A percentile compares a stretch with the other conserved stretches of the same genome.
Evolutionary conservation across 768 basidiomycete genomes (phyloP).

Genomic region (Panellus pusillus): DNA sequence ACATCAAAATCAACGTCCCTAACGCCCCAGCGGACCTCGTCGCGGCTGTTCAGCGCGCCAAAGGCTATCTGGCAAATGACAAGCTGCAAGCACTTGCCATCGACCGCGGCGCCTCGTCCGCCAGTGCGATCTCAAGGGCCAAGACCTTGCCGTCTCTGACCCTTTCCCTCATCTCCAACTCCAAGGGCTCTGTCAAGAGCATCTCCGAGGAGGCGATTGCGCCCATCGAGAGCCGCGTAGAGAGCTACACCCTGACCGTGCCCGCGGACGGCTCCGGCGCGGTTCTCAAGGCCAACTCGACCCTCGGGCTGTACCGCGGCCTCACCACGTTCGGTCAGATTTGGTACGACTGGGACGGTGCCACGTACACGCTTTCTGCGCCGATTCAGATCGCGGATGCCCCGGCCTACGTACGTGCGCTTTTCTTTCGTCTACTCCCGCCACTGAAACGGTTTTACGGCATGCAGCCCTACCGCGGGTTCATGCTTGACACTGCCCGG

Average conservation of each 20-base stretch:
- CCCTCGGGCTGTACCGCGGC: conserved; percentile 49
- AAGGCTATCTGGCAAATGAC: conserved; percentile 35
- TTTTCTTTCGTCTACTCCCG: not conserved
- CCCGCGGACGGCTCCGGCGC: conserved; percentile 40
- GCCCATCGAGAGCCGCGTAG: conserved; percentile 39
- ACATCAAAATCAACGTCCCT: conserved; percentile 12
- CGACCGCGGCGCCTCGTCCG: conserved; percentile 40
- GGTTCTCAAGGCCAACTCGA: conserved; percentile 41
- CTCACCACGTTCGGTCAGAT: conserved; percentile 50
- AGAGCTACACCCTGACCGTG: conserved; percentile 43
- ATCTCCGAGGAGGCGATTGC: conserved; percentile 40
- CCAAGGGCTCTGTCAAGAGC: conserved; percentile 19
- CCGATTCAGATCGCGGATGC: conserved; percentile 44
- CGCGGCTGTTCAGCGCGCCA: conserved; percentile 38
- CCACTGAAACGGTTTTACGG: not conserved
- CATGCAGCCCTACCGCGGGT: conserved; percentile 44
- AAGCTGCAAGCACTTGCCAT: conserved; percentile 42
- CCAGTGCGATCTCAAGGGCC: conserved; percentile 28
- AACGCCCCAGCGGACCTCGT: conserved; percentile 34
- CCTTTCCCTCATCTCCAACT: conserved; percentile 28
- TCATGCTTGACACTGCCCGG: conserved; percentile 59
- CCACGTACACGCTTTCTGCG: conserved; percentile 37
- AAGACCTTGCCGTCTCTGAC: conserved; percentile 32
- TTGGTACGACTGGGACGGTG: conserved; percentile 35
- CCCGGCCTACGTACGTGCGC: conserved; percentile 35